These are phyloP conservation scores for Castanea sativa DNA, from an alignment of 306 rosid species.

Conservation along the genomic window DNA sequence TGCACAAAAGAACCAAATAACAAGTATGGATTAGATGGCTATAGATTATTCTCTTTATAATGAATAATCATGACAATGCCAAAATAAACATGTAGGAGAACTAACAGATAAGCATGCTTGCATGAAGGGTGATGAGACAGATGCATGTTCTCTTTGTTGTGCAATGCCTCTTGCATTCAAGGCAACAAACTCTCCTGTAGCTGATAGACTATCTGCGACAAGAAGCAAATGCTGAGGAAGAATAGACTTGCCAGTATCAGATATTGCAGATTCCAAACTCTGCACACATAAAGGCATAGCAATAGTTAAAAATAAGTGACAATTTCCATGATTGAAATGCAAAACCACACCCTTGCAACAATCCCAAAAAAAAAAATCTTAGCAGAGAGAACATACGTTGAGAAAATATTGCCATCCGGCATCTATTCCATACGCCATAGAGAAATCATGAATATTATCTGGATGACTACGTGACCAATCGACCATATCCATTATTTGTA, in stretches of 20 bases:
- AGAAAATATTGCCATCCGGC: conserved; percentile 75
- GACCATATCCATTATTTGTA: conserved; percentile 64
- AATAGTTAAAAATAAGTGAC: conserved; percentile 16
- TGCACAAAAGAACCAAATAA: conserved; percentile 44
- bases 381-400: conserved; percentile 42
- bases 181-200: conserved; percentile 85
- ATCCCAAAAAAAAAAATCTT: not conserved
- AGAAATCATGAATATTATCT: conserved; percentile 62
- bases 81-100: conserved; percentile 29
- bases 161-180: conserved; percentile 78
- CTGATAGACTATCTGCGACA: conserved; percentile 69
- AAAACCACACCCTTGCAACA: not conserved
- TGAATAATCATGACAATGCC: conserved; percentile 2
- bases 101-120: conserved; percentile 97
- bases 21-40: conserved; percentile 18
- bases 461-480: conserved; percentile 98
- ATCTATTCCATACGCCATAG: conserved; percentile 71
- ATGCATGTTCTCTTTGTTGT: conserved; percentile 61
- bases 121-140: conserved; percentile 72
- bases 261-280: conserved; percentile 68
- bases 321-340: conserved; percentile 11
- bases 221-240: conserved; percentile 77
- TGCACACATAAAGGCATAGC: conserved; percentile 36
- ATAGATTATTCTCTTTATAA: conserved; percentile 3
- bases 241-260: conserved; percentile 75